These are phyloP conservation scores for Mycena polygramma DNA, from an alignment of 768 basidiomycete species.

Conservation along the genomic window DNA sequence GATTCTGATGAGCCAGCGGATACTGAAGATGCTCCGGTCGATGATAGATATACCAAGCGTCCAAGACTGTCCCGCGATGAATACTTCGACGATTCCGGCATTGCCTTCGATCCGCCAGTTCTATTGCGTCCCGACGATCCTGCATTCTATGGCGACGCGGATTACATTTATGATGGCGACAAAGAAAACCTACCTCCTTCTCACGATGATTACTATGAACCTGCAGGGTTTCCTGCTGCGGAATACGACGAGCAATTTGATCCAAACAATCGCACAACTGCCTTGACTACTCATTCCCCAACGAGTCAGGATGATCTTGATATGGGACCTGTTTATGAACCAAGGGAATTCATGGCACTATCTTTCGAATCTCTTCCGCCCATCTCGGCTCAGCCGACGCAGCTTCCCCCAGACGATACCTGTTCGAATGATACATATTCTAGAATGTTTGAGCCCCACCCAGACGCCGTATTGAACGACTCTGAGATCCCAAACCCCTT, in stretches of 20 bases:
- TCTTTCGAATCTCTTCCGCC: conserved; percentile 37
- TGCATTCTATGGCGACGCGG: conserved; percentile 20
- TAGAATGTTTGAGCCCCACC: conserved; percentile 30
- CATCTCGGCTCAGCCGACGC: conserved; percentile 26
- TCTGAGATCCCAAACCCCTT: conserved; percentile 4
- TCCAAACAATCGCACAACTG: neutral
- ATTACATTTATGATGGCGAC: conserved; percentile 16
- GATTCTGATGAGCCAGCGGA: conserved; percentile 15
- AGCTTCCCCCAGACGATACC: conserved; percentile 20
- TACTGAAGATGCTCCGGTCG: conserved; percentile 9
- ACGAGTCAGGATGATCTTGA: conserved; percentile 29
- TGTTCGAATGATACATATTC: conserved; percentile 27
- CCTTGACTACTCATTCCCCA: conserved; percentile 4
- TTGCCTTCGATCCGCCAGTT: conserved; percentile 32
- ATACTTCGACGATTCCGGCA: conserved; percentile 41
- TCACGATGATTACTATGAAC: neutral
- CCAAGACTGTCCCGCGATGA: conserved; percentile 32
- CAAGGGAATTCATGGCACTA: conserved; percentile 36
- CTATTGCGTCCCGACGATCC: conserved; percentile 7
- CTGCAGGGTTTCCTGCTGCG: neutral
- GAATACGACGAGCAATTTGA: conserved; percentile 4
- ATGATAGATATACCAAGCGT: conserved; percentile 35
- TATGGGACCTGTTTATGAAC: conserved; percentile 33
- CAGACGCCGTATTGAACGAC: conserved; percentile 30
- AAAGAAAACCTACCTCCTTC: conserved; percentile 24